Evolutionary conservation across 169 alveolate genomes (phyloP).

Genomic region (Fabrea salina): DNA sequence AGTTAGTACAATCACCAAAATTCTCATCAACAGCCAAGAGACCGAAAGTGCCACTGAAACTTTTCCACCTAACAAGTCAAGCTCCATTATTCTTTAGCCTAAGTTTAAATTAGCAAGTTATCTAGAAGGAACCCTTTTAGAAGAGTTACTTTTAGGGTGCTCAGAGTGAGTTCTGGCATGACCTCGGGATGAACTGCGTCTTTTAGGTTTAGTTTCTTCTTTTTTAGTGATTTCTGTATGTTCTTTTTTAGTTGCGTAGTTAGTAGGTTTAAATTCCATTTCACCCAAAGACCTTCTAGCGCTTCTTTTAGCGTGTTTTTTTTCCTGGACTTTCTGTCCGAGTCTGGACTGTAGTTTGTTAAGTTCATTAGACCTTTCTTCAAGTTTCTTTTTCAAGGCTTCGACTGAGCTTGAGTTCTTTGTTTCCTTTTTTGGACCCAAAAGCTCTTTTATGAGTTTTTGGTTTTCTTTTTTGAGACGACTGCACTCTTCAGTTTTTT

Average conservation of each 20-base stretch:
- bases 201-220: neutral
- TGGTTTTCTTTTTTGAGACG: neutral
- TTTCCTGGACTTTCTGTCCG: neutral
- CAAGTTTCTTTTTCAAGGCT: neutral
- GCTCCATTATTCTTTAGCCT: neutral
- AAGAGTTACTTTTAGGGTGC: neutral
- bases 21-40: neutral
- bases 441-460: neutral
- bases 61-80: neutral
- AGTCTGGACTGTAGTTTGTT: neutral
- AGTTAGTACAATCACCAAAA: constrained; percentile 1
- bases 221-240: neutral
- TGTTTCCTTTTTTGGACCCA: neutral
- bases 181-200: neutral
- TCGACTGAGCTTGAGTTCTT: neutral
- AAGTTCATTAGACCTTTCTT: neutral
- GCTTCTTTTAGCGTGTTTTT: neutral
- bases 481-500: neutral
- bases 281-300: constrained; percentile 8
- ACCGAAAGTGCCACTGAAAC: neutral
- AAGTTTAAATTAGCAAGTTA: no score
- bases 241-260: neutral
- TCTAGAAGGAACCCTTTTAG: neutral
- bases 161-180: neutral
- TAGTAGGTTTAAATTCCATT: neutral